Evolutionary conservation across 768 basidiomycete genomes (phyloP), one percentile per base, ranked within the genome.

Genomic region (Russula abietina): DNA sequence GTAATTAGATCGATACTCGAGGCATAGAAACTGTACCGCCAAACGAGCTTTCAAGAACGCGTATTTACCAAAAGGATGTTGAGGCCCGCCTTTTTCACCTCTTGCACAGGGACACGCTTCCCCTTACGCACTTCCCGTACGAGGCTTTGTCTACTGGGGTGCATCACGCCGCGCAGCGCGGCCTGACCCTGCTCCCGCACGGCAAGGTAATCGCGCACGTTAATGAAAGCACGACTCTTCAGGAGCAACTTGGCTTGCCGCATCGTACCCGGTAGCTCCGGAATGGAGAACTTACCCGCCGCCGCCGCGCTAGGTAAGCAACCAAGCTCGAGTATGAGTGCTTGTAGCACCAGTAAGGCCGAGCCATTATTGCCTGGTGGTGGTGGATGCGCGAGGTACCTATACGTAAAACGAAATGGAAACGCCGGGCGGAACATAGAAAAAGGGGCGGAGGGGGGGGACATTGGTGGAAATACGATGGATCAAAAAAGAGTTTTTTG

Each of bases 261-360:
- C 57, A 91, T 73, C 0, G 86, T 81, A 33, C 72, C 71, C 2
- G 89, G 89, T 3, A 89, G 75, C 28, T 77, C 72, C 24, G 69
- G 65, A 77, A 74, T 33, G 75, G 75, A 0, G 78, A 65, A 65
- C 43, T 77, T 17, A 76, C 76, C 69, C 65, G 72, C 57, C 81
- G 68, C 59, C 28, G 53, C 48, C 55, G 50, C 17, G 22, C 45
- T 43, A 46, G 48, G 65, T 10, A 49, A 52, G 41, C 41, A 65
- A 8, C 89, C 89, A n/a, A 91, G 78, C 73, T 91, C 90, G 64
- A 91, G 77, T 67, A 89, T 84, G 62, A 91, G 80, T 0, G 88
- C 84, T 61, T 90, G 89, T 7, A 91, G 77, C 43, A 91, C 76
- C 7, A 80, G 77, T 39, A 91, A 80, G 43, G 82, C 77, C 57